Base-by-base conservation (phyloP, 345 rosid genomes). In the Murraya paniculata region DNA sequence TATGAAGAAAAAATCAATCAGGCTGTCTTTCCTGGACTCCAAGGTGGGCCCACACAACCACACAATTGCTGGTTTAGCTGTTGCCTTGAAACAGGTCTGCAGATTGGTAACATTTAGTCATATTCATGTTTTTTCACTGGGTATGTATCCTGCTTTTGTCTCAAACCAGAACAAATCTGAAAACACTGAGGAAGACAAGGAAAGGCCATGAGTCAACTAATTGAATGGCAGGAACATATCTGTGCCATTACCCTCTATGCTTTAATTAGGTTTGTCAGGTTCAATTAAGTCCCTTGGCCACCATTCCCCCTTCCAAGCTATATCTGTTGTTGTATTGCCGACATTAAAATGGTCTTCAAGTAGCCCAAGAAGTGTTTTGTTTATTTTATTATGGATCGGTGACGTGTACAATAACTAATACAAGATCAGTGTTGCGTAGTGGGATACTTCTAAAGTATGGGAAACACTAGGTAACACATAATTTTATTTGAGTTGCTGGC, bases 21-120 rank as follows among this genome's bases (percentile, higher is more conserved):
- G 86, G 92, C 99, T 2, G 98, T 96, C 69, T 96, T 96, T 83
- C 99, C 99, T 67, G 99, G 99, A 80, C 99, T 96, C 82, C 99
- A 96, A 90, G 99, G 99, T 71, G 99, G 99, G 99, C 18, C 99
- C 98, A 11, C 99, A 96, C 85, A 94, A 96, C 87, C 98, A 96
- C 93, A 96, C 99, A 50, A 96, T 96, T 68, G 64, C 99, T 62
- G 98, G 97, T 86, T 89, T 96, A 81, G 99, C 98, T 55, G 99
- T 96, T 83, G 97, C 98, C 74, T 72, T 94, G 85, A 96, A 94
- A 78, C 98, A 94, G 96, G 98, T 91, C 10, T 65, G 71, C 68
- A 9, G n/a, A 35, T 18, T n/a, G 50, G n/a, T 58, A n/a, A 72
- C 50, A 33, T 22, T 70, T 50, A 25, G 8, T 50, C 11, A 7